These are phyloP conservation scores for Cryptococcus sp. DNA, from an alignment of 1,284 basidiomycete genomes.

Conservation along the genomic window DNA sequence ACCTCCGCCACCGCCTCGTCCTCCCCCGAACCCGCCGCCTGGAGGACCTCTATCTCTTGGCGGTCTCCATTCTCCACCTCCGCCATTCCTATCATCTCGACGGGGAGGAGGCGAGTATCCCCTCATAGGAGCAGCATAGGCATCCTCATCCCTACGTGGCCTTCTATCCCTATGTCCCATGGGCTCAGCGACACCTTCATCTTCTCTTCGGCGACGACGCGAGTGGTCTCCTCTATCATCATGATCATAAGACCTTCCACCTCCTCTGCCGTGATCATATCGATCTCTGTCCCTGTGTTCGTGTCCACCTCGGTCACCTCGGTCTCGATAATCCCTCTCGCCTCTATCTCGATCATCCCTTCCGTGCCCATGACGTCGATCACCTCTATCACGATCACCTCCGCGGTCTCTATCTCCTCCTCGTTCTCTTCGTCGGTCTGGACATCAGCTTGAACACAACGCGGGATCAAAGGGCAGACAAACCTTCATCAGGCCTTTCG, in stretches of 20 bases:
- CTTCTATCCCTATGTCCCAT: conserved; percentile 23
- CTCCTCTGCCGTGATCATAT: conserved; percentile 4
- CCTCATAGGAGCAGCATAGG: conserved; percentile 17
- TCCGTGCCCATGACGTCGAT: conserved; percentile 6
- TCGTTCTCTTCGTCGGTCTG: conserved; percentile 14
- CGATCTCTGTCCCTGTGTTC: conserved; percentile 14
- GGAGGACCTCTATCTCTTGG: not conserved
- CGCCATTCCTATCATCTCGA: conserved; percentile 5
- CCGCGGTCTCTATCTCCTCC: conserved; percentile 8
- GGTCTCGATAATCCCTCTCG: conserved; percentile 8
- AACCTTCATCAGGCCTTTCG: conserved; percentile 17
- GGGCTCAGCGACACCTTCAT: conserved; percentile 17
- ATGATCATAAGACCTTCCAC: not conserved
- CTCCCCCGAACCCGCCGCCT: conserved; percentile 5
- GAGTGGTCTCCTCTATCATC: conserved; percentile 9
- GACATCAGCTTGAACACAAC: not conserved
- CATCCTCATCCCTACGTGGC: conserved; percentile 12
- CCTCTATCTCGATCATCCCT: conserved; percentile 1
- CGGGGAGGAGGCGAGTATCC: conserved; percentile 9
- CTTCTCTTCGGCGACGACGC: conserved; percentile 16
- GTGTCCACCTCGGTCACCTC: conserved; percentile 9
- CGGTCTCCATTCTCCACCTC: conserved; percentile 3
- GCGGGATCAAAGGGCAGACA: conserved; percentile 1
- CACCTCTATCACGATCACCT: conserved; percentile 4
- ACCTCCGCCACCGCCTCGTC: conserved; percentile 16